Evolutionary conservation across 805 yeast species (phyloP).

Genomic region (Lachancea fermentati): DNA sequence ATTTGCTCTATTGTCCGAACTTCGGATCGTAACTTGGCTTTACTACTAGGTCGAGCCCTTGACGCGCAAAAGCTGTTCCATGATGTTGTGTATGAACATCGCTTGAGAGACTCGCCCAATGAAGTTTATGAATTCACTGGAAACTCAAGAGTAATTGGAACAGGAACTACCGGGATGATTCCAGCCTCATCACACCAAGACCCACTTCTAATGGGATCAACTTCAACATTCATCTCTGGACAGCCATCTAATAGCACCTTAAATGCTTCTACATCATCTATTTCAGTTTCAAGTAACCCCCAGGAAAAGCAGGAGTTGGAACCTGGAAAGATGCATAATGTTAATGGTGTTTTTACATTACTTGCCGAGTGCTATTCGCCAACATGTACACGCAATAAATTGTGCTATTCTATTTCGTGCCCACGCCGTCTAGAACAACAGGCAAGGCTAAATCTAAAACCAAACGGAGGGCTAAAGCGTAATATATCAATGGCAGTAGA

Average conservation of each 20-base stretch:
- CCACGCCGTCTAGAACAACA: slow-evolving; percentile 95
- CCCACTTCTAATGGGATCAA: slow-evolving; percentile 24
- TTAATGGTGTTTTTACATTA: slow-evolving; percentile 89
- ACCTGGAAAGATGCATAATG: slow-evolving; percentile 32
- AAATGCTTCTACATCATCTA: slow-evolving; percentile 9
- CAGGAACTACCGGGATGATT: slow-evolving; percentile 21
- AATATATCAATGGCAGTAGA: slow-evolving; percentile 40
- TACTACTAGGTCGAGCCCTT: slow-evolving; percentile 80
- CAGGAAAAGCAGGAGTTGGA: slow-evolving; percentile 13
- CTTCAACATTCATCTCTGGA: slow-evolving; percentile 12
- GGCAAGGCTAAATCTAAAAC: slow-evolving; percentile 82
- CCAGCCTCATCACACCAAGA: slow-evolving; percentile 23
- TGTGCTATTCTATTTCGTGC: slow-evolving; percentile 94
- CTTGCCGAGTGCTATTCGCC: slow-evolving; percentile 95
- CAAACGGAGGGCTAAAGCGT: slow-evolving; percentile 76
- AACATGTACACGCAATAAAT: slow-evolving; percentile 80
- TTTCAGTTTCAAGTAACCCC: slow-evolving; percentile 19
- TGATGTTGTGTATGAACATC: slow-evolving; percentile 92
- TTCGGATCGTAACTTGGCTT: slow-evolving; percentile 84
- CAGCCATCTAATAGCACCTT: slow-evolving; percentile 9
- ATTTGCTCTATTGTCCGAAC: slow-evolving; percentile 81
- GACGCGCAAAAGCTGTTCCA: slow-evolving; percentile 94
- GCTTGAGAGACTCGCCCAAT: slow-evolving; percentile 77
- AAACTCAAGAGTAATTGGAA: slow-evolving; percentile 28
- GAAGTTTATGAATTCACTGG: slow-evolving; percentile 83